Base-by-base conservation (phyloP, 129 eudicot species). In the Flaveria linearis region DNA sequence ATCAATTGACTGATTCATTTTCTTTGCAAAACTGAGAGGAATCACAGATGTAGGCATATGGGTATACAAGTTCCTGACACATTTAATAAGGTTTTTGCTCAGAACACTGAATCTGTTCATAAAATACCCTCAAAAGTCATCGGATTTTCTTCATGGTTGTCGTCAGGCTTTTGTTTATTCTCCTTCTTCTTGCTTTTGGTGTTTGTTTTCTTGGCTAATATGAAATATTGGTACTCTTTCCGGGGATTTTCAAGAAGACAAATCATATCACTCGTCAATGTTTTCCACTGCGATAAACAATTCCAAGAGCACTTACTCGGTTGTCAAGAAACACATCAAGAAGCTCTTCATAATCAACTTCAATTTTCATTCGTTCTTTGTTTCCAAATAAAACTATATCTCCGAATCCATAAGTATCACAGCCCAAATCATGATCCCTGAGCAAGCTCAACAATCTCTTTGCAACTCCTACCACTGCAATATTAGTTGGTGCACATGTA, bases 401-500 rank as follows among this genome's bases (percentile, higher is more conserved):
- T 26, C 96, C 97, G 6, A 91, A 51, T 8, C 92, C 97, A 75
- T 88, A 89, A 25, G 82, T 83, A 14, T 76, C 85, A 50, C 64
- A 70, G 23, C 60, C 81, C 33, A 68, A 33, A 50, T 14, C 58
- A 71, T 17, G 74, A 46, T 72, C 78, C 13, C 2, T 66, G 1
- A 84, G 53, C 47, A 82, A 71, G 5, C 62, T 80, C 73, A 83
- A 1, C 15, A 89, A 55, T 39, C 88, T 62, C 46, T 76, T 76
- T 9, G 85, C 69, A 41, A 89, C 91, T 80, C 83, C 89, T 22
- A 85, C n/a, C 1, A 92, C 86, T 5, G 93, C 93, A 58, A 87
- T 80, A 76, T 87, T 89, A 2, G 98, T 92, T 1, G 96, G 98
- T 36, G 96, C 91, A 83, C 93, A 89, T 33, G 85, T 85, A 39